phyloP scores from a whole-genome alignment of 257 asterid species.

The Solanum tacnaense region DNA sequence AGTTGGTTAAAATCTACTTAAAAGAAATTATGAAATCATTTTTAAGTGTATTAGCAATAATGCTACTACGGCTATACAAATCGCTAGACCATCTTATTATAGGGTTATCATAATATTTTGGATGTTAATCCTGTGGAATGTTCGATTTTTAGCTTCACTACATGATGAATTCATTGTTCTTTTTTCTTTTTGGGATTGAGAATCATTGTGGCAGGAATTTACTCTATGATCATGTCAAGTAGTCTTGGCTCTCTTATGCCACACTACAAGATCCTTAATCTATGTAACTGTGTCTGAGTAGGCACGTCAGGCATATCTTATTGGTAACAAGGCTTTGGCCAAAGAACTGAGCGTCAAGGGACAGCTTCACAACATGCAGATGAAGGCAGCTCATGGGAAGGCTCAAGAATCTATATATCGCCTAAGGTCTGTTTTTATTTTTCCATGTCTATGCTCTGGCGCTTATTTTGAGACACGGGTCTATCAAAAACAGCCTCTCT shows the following conservation, averaged over 20 bases:
- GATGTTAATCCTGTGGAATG: neutral
- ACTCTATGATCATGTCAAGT: neutral
- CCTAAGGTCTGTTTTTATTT: conserved; percentile 52
- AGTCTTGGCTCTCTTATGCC: neutral
- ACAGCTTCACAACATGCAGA: conserved; percentile 91
- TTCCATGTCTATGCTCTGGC: neutral
- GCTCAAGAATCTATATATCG: conserved; percentile 87
- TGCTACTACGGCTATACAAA: neutral
- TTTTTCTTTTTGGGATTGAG: neutral
- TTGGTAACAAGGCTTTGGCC: conserved; percentile 95
- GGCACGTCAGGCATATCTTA: conserved; percentile 94
- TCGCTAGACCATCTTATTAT: neutral
- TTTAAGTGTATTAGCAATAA: neutral
- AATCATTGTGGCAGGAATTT: neutral
- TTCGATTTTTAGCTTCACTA: neutral
- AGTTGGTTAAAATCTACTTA: neutral
- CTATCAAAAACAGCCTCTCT: neutral
- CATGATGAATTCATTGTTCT: neutral
- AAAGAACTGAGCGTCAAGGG: conserved; percentile 96
- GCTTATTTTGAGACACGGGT: neutral
- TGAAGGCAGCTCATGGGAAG: conserved; percentile 91
- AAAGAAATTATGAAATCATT: neutral
- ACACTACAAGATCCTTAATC: neutral
- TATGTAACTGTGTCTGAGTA: conserved; percentile 14
- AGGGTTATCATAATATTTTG: neutral